A percentile compares a stretch with the other conserved stretches of the same genome.
phyloP scores from a whole-genome alignment of 352 stramenopile species.

The Globisporangium paroecandrum region DNA sequence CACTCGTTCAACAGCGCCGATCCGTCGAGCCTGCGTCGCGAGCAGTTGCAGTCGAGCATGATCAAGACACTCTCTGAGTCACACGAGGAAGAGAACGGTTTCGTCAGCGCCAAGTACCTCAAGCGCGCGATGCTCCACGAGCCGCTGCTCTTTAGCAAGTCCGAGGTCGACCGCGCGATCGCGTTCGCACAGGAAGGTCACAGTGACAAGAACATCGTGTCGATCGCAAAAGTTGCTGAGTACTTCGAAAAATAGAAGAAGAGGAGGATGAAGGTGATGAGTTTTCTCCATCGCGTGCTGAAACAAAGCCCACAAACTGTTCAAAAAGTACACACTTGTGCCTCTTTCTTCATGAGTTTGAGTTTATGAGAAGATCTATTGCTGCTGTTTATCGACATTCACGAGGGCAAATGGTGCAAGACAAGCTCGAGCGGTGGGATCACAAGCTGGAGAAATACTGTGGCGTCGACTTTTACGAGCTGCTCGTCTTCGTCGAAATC shows the following conservation, averaged over 20 bases:
- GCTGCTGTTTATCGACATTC: background rate
- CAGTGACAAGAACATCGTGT: conserved; percentile 26
- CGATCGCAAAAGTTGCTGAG: conserved; percentile 17
- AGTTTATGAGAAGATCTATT: background rate
- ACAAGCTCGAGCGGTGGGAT: background rate
- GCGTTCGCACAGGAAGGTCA: conserved; percentile 41
- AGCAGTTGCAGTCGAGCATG: conserved; percentile 74
- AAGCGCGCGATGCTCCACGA: conserved; percentile 67
- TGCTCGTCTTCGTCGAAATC: conserved; percentile 17
- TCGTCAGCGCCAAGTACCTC: conserved; percentile 58
- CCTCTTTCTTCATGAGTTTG: background rate
- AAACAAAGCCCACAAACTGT: background rate
- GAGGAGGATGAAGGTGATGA: background rate
- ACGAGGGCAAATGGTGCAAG: background rate
- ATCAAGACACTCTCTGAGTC: conserved; percentile 55
- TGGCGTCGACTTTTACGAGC: background rate
- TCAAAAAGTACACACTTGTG: background rate
- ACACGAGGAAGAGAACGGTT: conserved; percentile 55
- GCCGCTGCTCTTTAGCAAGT: conserved; percentile 73
- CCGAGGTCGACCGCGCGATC: conserved; percentile 61
- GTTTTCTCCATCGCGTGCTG: background rate
- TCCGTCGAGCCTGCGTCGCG: conserved; percentile 36
- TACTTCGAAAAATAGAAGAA: conserved; percentile 14
- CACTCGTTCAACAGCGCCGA: conserved; percentile 64
- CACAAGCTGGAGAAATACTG: background rate